phyloP scores from a whole-genome alignment of 179 eudicot genomes.

The Silene vulgaris region DNA sequence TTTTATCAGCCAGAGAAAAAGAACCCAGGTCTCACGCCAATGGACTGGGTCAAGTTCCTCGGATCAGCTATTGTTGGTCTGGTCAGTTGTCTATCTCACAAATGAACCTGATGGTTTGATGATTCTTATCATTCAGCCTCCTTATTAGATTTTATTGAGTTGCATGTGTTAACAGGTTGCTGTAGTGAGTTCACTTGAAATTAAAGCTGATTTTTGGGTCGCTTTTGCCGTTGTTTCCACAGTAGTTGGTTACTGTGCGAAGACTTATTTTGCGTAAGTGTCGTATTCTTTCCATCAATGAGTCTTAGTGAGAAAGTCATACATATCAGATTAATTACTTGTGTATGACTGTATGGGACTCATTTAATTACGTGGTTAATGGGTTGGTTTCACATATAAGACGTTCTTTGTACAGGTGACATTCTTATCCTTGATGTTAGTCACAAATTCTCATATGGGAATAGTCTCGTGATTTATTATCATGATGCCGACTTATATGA shows the following conservation, averaged over 20 bases:
- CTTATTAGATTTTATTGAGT: background rate
- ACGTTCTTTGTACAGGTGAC: too few species aligned
- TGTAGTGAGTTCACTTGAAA: constrained; percentile 61
- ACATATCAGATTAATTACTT: background rate
- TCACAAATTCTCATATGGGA: too few species aligned
- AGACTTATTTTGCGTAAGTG: constrained; percentile 86
- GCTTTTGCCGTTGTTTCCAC: constrained; percentile 65
- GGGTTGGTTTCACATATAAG: too few species aligned
- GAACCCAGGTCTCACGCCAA: constrained; percentile 88
- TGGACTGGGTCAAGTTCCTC: constrained; percentile 91
- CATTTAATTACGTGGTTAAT: too few species aligned
- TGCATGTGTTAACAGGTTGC: constrained; percentile 55
- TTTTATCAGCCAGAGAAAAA: constrained; percentile 76
- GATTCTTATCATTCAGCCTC: background rate
- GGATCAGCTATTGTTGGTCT: constrained; percentile 73
- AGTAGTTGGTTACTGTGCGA: constrained; percentile 76
- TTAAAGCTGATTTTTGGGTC: constrained; percentile 75
- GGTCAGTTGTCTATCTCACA: constrained; percentile 39
- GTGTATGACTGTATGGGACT: background rate
- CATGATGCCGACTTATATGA: too few species aligned
- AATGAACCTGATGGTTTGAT: background rate
- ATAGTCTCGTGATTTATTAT: too few species aligned
- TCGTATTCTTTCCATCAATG: background rate
- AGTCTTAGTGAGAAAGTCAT: constrained; percentile 14
- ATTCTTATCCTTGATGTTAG: too few species aligned